Evolutionary conservation across 306 rosid genomes (phyloP), one percentile per base, ranked within the genome.

Genomic region (Quercus alba): DNA sequence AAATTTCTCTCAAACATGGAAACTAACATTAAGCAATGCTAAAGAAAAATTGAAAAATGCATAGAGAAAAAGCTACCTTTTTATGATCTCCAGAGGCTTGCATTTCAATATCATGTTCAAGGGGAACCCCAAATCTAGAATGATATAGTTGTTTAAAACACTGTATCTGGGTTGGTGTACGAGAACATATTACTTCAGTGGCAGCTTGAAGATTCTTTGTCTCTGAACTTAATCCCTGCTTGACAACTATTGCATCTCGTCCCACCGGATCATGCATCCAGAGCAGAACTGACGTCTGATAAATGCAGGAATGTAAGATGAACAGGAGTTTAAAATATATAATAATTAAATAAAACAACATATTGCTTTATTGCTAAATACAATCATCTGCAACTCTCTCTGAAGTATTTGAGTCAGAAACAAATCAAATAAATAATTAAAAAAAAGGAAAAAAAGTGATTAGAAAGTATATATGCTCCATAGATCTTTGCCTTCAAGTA

Each of bases 221-320:
- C 20, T 31, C 26, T 33, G 19, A 61, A 56, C 56, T 63, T 46
- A 85, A 76, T 28, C 90, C 85, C 78, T 88, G 80, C 84, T 52
- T 80, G 61, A 92, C 70, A 49, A 89, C 75, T 1, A 78, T 33
- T 4, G 94, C 97, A 74, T 94, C 98, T 2, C 97, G 87, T n/a
- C 85, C 88, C 0, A 91, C 89, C 20, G 97, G 94, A 83, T 92
- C 97, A 70, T 91, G 84, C 79, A 94, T 81, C 98, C 98, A 94
- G 35, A 90, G 93, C 54, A 89, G 63, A 70, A 94, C 76, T 13
- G 97, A 96, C 73, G 57, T 88, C 97, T 93, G 86, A 52, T 13
- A 77, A 79, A 21, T 2, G 70, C 49, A 71, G 62, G 70, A 41
- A 64, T 30, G 74, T 15, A 55, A 57, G 7, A 72, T 68, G 26